Conservation (phyloP, 768 basidiomycete species). For the Chalciporus piperatus region DNA sequence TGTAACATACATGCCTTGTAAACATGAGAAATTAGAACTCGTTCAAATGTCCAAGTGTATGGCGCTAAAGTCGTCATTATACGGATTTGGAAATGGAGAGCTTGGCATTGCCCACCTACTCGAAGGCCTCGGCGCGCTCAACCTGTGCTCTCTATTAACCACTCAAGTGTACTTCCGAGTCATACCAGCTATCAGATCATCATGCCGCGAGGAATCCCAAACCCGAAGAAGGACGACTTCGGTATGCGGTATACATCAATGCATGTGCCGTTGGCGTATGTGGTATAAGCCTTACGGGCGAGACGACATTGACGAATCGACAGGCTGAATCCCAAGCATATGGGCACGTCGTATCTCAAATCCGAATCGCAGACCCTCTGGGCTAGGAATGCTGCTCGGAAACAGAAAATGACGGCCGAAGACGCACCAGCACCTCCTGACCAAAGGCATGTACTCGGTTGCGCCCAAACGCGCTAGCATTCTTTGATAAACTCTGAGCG, state of each 20-base stretch:
- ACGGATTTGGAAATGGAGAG: conserved; percentile 12
- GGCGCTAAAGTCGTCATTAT: background rate
- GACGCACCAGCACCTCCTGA: conserved; percentile 41
- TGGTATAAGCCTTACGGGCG: conserved; percentile 11
- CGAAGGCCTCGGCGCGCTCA: background rate
- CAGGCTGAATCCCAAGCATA: conserved; percentile 80
- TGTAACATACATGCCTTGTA: conserved; percentile 22
- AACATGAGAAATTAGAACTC: background rate
- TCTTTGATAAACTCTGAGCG: conserved; percentile 29
- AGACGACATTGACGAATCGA: conserved; percentile 10
- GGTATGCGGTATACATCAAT: conserved; percentile 81
- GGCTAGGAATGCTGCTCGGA: conserved; percentile 61
- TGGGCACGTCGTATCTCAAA: conserved; percentile 75
- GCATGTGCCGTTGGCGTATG: conserved; percentile 73
- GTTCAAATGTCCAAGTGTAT: background rate
- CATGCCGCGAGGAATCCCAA: conserved; percentile 84
- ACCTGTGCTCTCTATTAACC: background rate
- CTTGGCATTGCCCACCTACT: background rate
- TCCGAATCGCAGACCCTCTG: conserved; percentile 71
- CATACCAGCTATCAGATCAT: conserved; percentile 2
- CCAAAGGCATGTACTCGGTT: conserved; percentile 39
- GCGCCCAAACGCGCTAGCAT: conserved; percentile 5
- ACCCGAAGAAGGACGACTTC: conserved; percentile 76
- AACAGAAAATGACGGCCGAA: conserved; percentile 43
- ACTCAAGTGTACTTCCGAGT: background rate